These are phyloP conservation scores for Fusarium dimerum DNA, from an alignment of 2,329 filamentous ascomycete genomes.

Conservation along the genomic window DNA sequence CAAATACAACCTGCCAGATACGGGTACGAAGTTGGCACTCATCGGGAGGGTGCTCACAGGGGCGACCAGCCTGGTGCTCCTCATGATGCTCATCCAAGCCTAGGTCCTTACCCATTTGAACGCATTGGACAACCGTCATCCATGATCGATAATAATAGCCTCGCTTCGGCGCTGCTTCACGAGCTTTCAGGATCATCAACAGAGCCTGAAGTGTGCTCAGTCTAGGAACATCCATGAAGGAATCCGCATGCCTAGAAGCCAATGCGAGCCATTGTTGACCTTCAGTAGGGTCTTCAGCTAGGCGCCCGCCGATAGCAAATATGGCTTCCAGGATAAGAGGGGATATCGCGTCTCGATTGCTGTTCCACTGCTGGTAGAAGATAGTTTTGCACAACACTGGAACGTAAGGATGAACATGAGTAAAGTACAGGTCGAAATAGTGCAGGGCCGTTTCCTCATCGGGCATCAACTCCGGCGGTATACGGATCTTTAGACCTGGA, in stretches of 20 bases:
- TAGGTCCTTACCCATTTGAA: conserved; percentile 90
- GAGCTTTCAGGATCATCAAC: conserved; percentile 83
- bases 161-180: conserved; percentile 87
- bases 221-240: conserved; percentile 89
- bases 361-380: conserved; percentile 89
- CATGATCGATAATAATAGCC: conserved; percentile 97
- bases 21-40: conserved; percentile 85
- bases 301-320: conserved; percentile 82
- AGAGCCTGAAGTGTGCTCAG: conserved; percentile 90
- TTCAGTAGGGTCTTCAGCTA: conserved; percentile 80
- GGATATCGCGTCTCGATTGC: conserved; percentile 79
- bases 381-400: conserved; percentile 81
- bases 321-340: conserved; percentile 87
- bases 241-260: conserved; percentile 84
- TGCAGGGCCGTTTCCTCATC: conserved; percentile 77
- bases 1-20: conserved; percentile 86
- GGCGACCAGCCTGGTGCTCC: conserved; percentile 70
- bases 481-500: conserved; percentile 77
- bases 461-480: conserved; percentile 92
- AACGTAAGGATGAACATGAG: conserved; percentile 87
- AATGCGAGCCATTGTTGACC: conserved; percentile 92
- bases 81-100: conserved; percentile 85
- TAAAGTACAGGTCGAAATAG: conserved; percentile 90
- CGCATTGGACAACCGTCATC: conserved; percentile 91
- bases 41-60: conserved; percentile 66